These are phyloP conservation scores for Pseudogymnoascus sp. DNA, from an alignment of 2,329 filamentous ascomycete genomes.

Conservation along the genomic window DNA sequence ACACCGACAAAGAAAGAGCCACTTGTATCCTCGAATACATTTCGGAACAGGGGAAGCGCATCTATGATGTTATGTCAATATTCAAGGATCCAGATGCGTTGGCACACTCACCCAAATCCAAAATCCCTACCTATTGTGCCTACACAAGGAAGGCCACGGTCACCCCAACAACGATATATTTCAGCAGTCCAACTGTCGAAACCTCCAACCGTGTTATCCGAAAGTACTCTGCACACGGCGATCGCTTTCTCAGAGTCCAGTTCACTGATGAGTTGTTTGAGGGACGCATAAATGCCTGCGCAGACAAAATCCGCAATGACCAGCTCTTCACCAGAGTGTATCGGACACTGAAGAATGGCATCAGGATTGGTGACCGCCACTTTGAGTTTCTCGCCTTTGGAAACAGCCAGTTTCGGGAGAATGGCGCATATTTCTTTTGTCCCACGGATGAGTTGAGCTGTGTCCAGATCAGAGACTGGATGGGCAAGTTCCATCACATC, in stretches of 20 bases:
- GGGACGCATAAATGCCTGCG: slow-evolving; percentile 31
- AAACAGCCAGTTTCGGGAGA: slow-evolving; percentile 88
- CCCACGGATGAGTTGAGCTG: slow-evolving; percentile 59
- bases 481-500: slow-evolving; percentile 80
- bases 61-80: slow-evolving; percentile 65
- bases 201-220: slow-evolving; percentile 82
- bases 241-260: slow-evolving; percentile 81
- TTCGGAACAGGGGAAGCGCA: slow-evolving; percentile 51
- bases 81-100: slow-evolving; percentile 50
- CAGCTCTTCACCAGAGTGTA: slow-evolving; percentile 68
- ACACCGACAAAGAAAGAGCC: slow-evolving; percentile 40
- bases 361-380: slow-evolving; percentile 69
- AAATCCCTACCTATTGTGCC: slow-evolving; percentile 63
- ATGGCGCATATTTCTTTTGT: slow-evolving; percentile 89
- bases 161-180: slow-evolving; percentile 77
- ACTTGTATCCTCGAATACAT: slow-evolving; percentile 66
- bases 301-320: slow-evolving; percentile 48
- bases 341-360: slow-evolving; percentile 66
- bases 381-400: slow-evolving; percentile 92
- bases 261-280: slow-evolving; percentile 70
- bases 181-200: slow-evolving; percentile 70
- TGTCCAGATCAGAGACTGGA: slow-evolving; percentile 71
- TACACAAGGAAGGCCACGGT: slow-evolving; percentile 69
- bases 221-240: slow-evolving; percentile 55
- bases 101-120: slow-evolving; percentile 39